Base-by-base conservation (phyloP, 78 protist species). In the Dictyostelium firmibasis region DNA sequence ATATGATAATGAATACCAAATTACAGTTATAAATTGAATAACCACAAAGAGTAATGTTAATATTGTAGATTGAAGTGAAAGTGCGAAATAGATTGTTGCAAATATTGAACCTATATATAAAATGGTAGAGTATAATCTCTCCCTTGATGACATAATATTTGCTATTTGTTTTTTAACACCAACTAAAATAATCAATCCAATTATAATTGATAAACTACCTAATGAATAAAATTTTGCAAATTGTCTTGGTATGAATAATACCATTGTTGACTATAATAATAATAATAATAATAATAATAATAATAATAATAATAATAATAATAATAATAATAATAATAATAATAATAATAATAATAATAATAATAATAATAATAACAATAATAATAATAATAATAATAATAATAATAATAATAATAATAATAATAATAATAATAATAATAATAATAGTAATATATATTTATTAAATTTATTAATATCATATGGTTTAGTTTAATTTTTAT, bases 221-320 rank as follows among this genome's bases (percentile, higher is more conserved):
- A 81, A 20, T 81, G 94, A 79, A 81, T 89, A 89, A 60, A 89
- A 81, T 75, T 89, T 89, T 41, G 94, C 94, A 81, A 89, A 89
- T 89, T 76, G 83, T 72, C 33, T 89, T 16, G 94, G 94, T 81
- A 85, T 20, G 43, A 89, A 81, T 81, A 89, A 16, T 67, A 89
- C 83, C 35, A 89, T 81, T 81, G 94, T 89, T 47, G 94, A 89
- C 94, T 88, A 35, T 20, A n/a, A 69, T 70, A 29, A 9, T 74
- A 33, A 50, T 11, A 3, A 64, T 8, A 64, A 23, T 0, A 20
- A 64, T 16, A 82, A 35, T 36, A 25, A 18, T n/a, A n/a, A n/a
- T n/a, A n/a, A n/a, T 41, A 41, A 41, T 41, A 41, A 41, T 41
- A 41, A 41, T 41, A 41, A 41, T 41, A 41, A 41, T 41, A 41